Conservation (phyloP, 805 yeast species). For the Suhomyces faveliae region DNA sequence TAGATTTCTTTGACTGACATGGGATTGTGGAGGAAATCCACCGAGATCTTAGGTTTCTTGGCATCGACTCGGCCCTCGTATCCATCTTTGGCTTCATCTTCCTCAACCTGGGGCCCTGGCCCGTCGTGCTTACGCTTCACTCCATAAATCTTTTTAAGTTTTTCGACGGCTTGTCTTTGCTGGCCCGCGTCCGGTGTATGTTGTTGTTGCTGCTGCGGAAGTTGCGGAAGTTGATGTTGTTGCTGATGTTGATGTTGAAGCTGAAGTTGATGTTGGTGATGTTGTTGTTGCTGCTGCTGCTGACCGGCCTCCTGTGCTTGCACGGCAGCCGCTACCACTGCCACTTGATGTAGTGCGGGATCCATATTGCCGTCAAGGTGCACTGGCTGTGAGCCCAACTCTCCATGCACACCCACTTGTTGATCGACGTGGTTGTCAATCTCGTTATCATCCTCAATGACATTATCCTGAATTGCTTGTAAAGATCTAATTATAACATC, state of each 20-base stretch:
- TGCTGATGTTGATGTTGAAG: constrained; percentile 8
- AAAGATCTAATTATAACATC: constrained; percentile 30
- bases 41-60: constrained; percentile 37
- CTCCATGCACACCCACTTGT: constrained; percentile 11
- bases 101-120: constrained; percentile 5
- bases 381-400: constrained; percentile 15
- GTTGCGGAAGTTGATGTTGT: constrained; percentile 37
- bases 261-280: constrained; percentile 8
- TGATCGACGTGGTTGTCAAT: constrained; percentile 21
- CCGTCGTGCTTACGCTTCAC: constrained; percentile 11
- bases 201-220: constrained; percentile 11
- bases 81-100: constrained; percentile 5
- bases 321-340: constrained; percentile 38
- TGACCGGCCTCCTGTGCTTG: constrained; percentile 18
- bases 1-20: constrained; percentile 44
- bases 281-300: constrained; percentile 7
- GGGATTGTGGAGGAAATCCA: constrained; percentile 44
- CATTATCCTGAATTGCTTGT: constrained; percentile 26
- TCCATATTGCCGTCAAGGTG: constrained; percentile 38
- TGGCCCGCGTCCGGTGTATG: background rate
- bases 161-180: constrained; percentile 1
- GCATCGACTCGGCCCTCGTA: constrained; percentile 13
- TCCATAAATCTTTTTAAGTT: constrained; percentile 8
- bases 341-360: constrained; percentile 41
- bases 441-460: constrained; percentile 16